Evolutionary conservation across 768 basidiomycete genomes (phyloP), one percentile per base, ranked within the genome.

Genomic region (Lentinus tigrinus): DNA sequence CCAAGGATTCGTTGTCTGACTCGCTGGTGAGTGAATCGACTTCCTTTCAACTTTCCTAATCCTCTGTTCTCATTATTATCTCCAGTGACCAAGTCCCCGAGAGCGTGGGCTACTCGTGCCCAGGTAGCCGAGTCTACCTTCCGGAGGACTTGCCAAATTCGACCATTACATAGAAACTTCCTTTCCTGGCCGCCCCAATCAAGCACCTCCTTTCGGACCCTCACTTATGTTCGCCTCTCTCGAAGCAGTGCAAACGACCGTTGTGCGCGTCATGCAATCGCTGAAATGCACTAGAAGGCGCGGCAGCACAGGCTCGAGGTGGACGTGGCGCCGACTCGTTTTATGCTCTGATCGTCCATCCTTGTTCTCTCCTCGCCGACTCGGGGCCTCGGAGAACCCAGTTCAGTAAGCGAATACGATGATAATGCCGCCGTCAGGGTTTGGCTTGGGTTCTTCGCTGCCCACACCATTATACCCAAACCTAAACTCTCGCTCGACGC

Each of bases 271-370:
- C 49, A 37, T 21, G 8, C 4, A 19, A 7, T 34, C 34, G 5
- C 16, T 8, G 21, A 13, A 24, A 10, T 13, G 36, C 34, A 50
- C 49, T 50, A 50, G 49, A 50, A 50, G 49, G 36, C 36, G 11
- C 49, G 49, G 47, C 47, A 49, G 28, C 3, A 27, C 28, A 27
- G 26, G 47, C 46, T 47, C 46, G 24, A 42, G 16, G 40, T n/a
- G 8, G 14, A n/a, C n/a, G 47, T 31, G 49, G 14, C 49, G 49
- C 38, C 7, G 21, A 21, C 16, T 14, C n/a, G 39, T 52, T 9
- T 52, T 52, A 24, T 52, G 26, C 51, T 52, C 38, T 23, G 51
- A n/a, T 27, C 42, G 51, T 52, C 27, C 51, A 40, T 39, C 51
- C 51, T 52, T 52, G 26, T 52, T 24, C 23, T 52, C 26, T 11